Base-by-base conservation (phyloP, 2,329 filamentous ascomycete species). In the Hortaea sp. region DNA sequence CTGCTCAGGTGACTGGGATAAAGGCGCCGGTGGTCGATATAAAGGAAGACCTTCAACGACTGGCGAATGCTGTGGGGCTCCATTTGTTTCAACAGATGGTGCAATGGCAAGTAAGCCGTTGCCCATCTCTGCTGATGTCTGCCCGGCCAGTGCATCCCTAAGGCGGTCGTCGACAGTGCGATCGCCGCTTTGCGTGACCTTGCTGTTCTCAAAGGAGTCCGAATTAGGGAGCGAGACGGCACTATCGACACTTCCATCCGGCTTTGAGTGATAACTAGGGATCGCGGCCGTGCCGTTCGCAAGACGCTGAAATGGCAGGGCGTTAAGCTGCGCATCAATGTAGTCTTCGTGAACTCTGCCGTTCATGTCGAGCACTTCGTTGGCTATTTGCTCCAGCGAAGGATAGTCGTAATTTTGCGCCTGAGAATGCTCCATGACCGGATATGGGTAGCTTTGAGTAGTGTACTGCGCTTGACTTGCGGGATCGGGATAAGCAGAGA, bases 301-400 rank as follows among this genome's bases (percentile, higher is more conserved):
- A 29, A 53, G 51, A 6, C 34, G 29, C 44, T 53, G 46, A 13
- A 31, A 43, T 27, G 45, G 29, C n/a, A 46, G 42, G 12, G 49
- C 49, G 39, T 48, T 50, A 6, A 50, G 45, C 37, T 48, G 45
- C 11, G 41, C 40, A 38, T 49, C 50, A 31, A 49, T 50, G 28
- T 51, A 55, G 44, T 55, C 56, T 9, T 45, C 43, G 28, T 55
- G 49, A 28, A 49, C 49, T 39, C 47, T 47, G 7, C 58, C 60
- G 45, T 61, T 56, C 58, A 63, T 62, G 34, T 64, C 60, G 35
- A 64, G 53, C 7, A 64, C 62, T 43, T 65, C 62, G 34, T 53
- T 63, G 2, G 62, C 62, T 38, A 65, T 63, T 45, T 65, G 62
- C 45, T 65, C 62, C 34, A 65, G 49, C 9, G 62, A 64, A 9